phyloP scores from a whole-genome alignment of 2,329 filamentous ascomycete species.

The Trichoderma sp. region DNA sequence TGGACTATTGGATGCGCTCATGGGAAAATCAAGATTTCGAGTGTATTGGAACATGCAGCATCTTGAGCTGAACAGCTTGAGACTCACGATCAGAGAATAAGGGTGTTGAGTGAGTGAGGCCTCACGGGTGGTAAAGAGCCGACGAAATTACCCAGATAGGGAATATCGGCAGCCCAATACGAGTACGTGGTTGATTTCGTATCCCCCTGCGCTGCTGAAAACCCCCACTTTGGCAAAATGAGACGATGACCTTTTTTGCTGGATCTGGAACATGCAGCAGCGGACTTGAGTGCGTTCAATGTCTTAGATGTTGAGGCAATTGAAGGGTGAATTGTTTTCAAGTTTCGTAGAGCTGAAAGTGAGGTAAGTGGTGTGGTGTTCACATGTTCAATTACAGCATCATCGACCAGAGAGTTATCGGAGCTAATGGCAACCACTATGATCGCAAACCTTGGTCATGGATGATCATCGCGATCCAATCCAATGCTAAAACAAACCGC shows the following conservation, averaged over 20 bases:
- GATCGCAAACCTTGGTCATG: neutral
- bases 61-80: neutral
- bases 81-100: neutral
- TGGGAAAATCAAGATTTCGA: slow-evolving; percentile 7
- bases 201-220: neutral
- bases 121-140: neutral
- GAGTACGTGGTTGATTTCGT: slow-evolving; percentile 3
- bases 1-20: neutral
- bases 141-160: neutral
- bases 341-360: neutral
- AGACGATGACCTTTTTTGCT: neutral
- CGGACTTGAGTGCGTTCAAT: no score
- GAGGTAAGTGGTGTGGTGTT: no score
- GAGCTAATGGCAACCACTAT: neutral
- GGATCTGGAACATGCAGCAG: neutral
- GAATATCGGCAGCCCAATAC: neutral
- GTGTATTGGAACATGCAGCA: neutral
- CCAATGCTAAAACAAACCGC: neutral
- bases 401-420: neutral
- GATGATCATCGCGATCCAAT: neutral
- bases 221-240: neutral
- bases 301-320: neutral
- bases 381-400: no score
- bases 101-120: neutral
- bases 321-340: neutral